These are phyloP conservation scores for Verticillium alfalfae DNA, from an alignment of 2,329 filamentous ascomycete species.

Conservation along the genomic window DNA sequence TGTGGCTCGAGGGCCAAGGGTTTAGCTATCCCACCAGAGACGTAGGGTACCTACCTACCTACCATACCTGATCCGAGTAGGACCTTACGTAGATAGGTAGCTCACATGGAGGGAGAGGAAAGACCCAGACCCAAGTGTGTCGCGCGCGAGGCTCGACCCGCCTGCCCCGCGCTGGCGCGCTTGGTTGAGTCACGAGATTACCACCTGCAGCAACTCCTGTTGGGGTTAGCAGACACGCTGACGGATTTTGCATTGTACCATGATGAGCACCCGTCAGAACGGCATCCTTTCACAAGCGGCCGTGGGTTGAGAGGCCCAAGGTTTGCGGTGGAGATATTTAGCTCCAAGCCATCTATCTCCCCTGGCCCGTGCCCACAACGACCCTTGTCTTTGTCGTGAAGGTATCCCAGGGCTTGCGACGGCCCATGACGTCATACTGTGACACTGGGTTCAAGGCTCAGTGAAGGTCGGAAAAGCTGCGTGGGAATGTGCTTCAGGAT, in stretches of 20 bases:
- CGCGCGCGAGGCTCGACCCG: background rate
- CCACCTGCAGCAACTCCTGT: background rate
- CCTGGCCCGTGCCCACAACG: background rate
- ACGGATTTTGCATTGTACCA: background rate
- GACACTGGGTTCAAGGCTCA: background rate
- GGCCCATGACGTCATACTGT: background rate
- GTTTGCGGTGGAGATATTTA: background rate
- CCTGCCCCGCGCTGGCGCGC: background rate
- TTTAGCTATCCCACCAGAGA: background rate
- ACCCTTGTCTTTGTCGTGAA: background rate
- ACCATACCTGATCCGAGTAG: too few species aligned
- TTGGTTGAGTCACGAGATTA: background rate
- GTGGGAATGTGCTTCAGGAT: background rate
- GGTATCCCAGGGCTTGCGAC: background rate
- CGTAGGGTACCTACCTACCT: background rate
- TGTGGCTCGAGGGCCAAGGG: background rate
- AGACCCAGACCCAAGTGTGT: too few species aligned
- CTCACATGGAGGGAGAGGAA: too few species aligned
- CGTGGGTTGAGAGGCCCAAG: background rate
- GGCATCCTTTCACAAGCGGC: background rate
- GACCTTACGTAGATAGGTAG: too few species aligned
- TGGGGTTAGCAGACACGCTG: background rate
- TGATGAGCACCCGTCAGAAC: background rate
- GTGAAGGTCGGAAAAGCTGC: background rate
- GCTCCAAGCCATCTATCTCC: background rate